A percentile compares a stretch with the other conserved stretches of the same genome.
Evolutionary conservation across 371 early-diverging fungal genomes (phyloP).

Genomic region (Apophysomyces elegans): DNA sequence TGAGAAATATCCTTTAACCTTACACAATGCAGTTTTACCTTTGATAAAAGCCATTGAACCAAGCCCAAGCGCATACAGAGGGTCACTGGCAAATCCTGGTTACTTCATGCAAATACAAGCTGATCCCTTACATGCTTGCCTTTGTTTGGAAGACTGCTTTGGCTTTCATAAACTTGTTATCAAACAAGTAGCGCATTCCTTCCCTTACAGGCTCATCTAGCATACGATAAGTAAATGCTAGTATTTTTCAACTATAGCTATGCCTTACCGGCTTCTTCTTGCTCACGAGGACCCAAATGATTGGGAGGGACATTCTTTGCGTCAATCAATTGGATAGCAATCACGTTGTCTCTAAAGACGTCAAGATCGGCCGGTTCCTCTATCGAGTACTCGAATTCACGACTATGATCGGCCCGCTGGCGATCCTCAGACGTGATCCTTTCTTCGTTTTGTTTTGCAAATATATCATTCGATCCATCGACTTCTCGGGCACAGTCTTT

Average conservation of each 20-base stretch:
- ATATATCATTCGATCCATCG: conserved; percentile 5
- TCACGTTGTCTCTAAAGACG: conserved; percentile 26
- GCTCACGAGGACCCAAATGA: conserved; percentile 52
- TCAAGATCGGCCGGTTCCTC: conserved; percentile 29
- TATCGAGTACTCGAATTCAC: conserved; percentile 28
- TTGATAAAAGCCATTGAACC: conserved; percentile 58
- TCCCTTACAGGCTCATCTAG: conserved; percentile 48
- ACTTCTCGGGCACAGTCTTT: conserved; percentile 20
- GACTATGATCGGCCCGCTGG: conserved; percentile 19
- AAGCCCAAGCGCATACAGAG: conserved; percentile 49
- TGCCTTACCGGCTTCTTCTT: conserved; percentile 54
- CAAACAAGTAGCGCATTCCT: conserved; percentile 48
- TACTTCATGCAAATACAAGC: not conserved
- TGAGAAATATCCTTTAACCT: not conserved
- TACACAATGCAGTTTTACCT: conserved; percentile 19
- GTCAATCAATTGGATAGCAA: conserved; percentile 21
- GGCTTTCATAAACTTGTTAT: conserved; percentile 58
- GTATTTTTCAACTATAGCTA: too few relatives aligned
- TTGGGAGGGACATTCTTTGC: conserved; percentile 41
- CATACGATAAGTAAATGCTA: conserved; percentile 8
- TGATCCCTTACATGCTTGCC: conserved; percentile 33
- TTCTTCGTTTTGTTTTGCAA: not conserved
- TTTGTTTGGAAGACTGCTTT: conserved; percentile 46
- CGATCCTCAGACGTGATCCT: conserved; percentile 17
- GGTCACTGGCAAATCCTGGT: conserved; percentile 31